phyloP scores from a whole-genome alignment of 108 stramenopile species.

The Pseudonitzschia delicatissima region DNA sequence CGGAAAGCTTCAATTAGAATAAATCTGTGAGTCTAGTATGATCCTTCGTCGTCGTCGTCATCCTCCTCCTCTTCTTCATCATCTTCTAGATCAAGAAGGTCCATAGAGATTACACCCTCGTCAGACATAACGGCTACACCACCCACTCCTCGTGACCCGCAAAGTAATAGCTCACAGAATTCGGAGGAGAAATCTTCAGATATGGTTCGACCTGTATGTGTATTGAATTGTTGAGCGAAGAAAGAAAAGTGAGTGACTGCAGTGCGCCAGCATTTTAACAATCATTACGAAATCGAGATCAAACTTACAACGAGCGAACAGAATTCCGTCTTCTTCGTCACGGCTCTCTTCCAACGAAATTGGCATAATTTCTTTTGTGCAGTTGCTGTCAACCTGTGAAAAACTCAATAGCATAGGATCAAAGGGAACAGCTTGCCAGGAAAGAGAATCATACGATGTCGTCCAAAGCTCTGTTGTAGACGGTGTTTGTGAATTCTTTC shows the following conservation, averaged over 20 bases:
- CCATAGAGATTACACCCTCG: conserved; percentile 27
- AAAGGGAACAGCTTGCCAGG: conserved; percentile 39
- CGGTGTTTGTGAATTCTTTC: conserved; percentile 7
- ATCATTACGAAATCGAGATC: neutral
- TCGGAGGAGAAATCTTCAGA: neutral
- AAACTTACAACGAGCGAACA: conserved; percentile 24
- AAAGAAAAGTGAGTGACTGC: neutral
- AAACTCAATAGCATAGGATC: conserved; percentile 12
- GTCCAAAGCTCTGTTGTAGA: conserved; percentile 50
- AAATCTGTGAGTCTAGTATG: conserved; percentile 3
- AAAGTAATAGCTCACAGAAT: conserved; percentile 33
- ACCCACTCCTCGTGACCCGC: conserved; percentile 68
- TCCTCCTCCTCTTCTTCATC: conserved; percentile 56
- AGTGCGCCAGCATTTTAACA: neutral
- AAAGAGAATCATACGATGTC: conserved; percentile 46
- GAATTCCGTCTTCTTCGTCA: conserved; percentile 2
- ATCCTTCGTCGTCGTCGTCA: conserved; percentile 26
- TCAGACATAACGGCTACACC: conserved; percentile 32
- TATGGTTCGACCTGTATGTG: conserved; percentile 22
- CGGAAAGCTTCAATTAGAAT: neutral
- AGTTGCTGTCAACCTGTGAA: neutral
- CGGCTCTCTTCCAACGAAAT: conserved; percentile 9
- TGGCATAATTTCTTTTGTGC: neutral
- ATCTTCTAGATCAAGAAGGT: conserved; percentile 73
- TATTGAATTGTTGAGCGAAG: neutral